Evolutionary conservation across 2,329 filamentous ascomycete genomes (phyloP), one percentile per base, ranked within the genome.

Genomic region (Microdochium trichocladiopsis): DNA sequence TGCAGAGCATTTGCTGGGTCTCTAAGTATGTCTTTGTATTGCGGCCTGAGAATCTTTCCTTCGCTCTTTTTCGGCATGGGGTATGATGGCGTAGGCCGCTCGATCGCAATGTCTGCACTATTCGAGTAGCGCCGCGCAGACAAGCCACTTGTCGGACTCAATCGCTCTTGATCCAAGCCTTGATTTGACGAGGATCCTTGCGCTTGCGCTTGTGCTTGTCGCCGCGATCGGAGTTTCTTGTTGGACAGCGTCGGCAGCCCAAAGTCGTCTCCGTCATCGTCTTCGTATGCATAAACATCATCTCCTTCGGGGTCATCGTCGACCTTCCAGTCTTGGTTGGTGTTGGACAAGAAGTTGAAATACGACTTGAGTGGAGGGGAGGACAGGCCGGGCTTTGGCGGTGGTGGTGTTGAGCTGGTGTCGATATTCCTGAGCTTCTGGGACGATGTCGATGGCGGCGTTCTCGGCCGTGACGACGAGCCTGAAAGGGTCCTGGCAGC

Each of bases 21-120:
- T 80, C 80, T 82, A 21, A 99, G 72, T 47, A 99, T 95, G 56
- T 99, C 94, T 70, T 99, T 96, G 69, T 97, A 99, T 69, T 99
- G 94, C 50, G 94, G 94, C 57, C 94, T 84, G 22, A 99, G 74
- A 54, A 97, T 97, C 76, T 99, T 99, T 25, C 90, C 93, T 66
- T 96, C 92, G 56, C 81, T 86, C 69, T 92, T 95, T 70, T 92
- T 93, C 2, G 92, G 84, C 61, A 89, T 86, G 25, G 93, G 93
- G 63, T 97, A 97, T 56, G 83, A 84, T 14, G 90, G 83, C 37
- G 87, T 76, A 23, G 89, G 90, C 56, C 93, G 82, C 70, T 96
- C 92, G 63, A 95, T 88, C 18, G 92, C 91, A 66, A 97, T 96
- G 68, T 97, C 93, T 57, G 89, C 89, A 69, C 92, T 96, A 70